Base-by-base conservation (phyloP, 2,329 filamentous ascomycete genomes). In the Ophiostoma novo-ulmi region DNA sequence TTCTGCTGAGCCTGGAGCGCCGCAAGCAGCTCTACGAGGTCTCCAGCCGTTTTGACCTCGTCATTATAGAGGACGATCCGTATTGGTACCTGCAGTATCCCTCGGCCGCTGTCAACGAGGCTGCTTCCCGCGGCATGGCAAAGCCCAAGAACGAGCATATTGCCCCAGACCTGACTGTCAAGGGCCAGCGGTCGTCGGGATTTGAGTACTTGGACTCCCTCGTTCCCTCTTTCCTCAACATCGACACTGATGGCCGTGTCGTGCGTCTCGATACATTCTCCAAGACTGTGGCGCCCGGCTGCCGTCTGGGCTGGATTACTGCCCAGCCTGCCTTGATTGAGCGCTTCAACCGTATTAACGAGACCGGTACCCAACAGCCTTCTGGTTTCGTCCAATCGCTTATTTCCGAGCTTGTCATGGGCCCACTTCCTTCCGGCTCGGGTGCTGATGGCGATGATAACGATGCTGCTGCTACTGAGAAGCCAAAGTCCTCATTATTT, bases 21-120 rank as follows among this genome's bases (percentile, higher is more conserved):
- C 87, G 92, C 70, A 90, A 87, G 75, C 88, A 93, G 69, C 85
- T 97, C 38, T 97, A 97, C 77, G 87, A 85, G 22, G 78, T 97
- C 17, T 95, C 91, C 80, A 88, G 88, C 78, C 87, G 90, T 77
- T 97, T 92, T 80, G 93, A 97, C 79, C 86, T 97, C 73, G 87
- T 97, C 76, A 97, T 97, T 74, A 82, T 96, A 73, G 94, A 98
- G 79, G 94, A 98, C 76, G 94, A 97, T 73, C 94, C 94, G 6
- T 97, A 97, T 82, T 97, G 93, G 92, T 94, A 95, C 79, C 84
- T 98, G 10, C 94, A 97, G 78, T 97, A 88, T 79, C 92, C 93
- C 0, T 91, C 91, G 0, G 89, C 91, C 0, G 85, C 82, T 69
- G 66, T 77, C 36, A 79, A 80, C 67, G 82, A 87, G 77, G 82